These are phyloP conservation scores for Brassica hybrid DNA, from an alignment of 441 rosid genomes.

Conservation along the genomic window DNA sequence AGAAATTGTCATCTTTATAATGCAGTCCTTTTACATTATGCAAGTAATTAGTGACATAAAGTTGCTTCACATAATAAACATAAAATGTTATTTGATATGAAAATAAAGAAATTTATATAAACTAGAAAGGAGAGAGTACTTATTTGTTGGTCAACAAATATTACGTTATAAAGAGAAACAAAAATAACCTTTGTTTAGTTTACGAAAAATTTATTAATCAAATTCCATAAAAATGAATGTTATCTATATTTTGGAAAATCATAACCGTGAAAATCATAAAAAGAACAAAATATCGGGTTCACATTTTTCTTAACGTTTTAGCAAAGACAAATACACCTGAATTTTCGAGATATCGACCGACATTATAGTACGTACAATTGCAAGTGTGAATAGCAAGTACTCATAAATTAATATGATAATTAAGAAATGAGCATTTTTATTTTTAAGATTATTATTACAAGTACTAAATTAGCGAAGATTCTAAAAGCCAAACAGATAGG, in stretches of 20 bases:
- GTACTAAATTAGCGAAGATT: neutral
- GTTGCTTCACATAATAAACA: neutral
- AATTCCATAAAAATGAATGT: neutral
- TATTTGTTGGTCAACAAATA: neutral
- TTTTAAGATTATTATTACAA: neutral
- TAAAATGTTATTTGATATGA: neutral
- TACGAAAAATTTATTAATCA: neutral
- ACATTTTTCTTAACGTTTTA: neutral
- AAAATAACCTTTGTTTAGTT: too few relatives aligned
- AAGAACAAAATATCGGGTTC: neutral
- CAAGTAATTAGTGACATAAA: neutral
- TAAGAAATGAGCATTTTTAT: neutral
- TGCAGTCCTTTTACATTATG: neutral
- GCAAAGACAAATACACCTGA: neutral
- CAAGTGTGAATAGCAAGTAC: slow-evolving; percentile 7
- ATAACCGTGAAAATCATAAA: neutral
- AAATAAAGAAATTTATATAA: neutral
- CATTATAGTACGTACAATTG: neutral
- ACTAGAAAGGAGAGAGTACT: neutral
- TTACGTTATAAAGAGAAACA: neutral
- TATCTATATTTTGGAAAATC: too few relatives aligned
- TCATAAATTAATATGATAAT: neutral
- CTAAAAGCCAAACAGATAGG: slow-evolving; percentile 36
- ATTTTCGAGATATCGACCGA: neutral
- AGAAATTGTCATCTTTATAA: neutral